Evolutionary conservation across 768 basidiomycete species (phyloP).

Genomic region (Phaeotremella fagi): DNA sequence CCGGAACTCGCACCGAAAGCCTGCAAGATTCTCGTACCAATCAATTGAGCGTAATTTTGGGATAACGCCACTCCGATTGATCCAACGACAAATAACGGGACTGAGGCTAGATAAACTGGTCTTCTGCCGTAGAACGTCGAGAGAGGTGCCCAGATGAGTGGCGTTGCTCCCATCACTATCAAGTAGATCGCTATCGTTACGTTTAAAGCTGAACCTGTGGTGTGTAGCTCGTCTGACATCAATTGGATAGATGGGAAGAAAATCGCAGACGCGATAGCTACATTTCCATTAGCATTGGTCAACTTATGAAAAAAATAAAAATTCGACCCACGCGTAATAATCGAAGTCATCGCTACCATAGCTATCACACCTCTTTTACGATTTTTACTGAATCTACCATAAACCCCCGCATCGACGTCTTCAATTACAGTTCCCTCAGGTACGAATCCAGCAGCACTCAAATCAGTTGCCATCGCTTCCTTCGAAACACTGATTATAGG

Average conservation of each 20-base stretch:
- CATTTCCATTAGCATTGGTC: neutral
- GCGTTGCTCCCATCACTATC: slow-evolving; percentile 52
- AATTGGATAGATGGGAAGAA: slow-evolving; percentile 73
- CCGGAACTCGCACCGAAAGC: slow-evolving; percentile 55
- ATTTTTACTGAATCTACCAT: neutral
- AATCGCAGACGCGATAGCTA: slow-evolving; percentile 65
- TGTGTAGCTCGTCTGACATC: slow-evolving; percentile 61
- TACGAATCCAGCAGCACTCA: neutral
- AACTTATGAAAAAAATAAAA: neutral
- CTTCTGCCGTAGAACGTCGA: slow-evolving; percentile 63
- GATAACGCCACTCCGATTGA: slow-evolving; percentile 61
- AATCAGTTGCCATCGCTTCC: neutral
- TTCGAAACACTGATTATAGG: neutral
- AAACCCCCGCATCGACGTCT: neutral
- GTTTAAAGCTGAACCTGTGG: slow-evolving; percentile 61
- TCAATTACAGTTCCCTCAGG: neutral
- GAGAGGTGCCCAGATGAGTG: slow-evolving; percentile 57
- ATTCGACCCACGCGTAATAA: neutral
- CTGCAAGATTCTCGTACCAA: slow-evolving; percentile 64
- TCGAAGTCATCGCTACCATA: neutral
- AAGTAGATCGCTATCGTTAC: slow-evolving; percentile 57
- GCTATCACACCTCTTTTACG: neutral
- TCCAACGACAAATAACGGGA: slow-evolving; percentile 60
- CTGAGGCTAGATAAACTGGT: slow-evolving; percentile 57
- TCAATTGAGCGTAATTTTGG: slow-evolving; percentile 51